phyloP scores from a whole-genome alignment of 345 rosid genomes.

The Bretschneidera sinensis region DNA sequence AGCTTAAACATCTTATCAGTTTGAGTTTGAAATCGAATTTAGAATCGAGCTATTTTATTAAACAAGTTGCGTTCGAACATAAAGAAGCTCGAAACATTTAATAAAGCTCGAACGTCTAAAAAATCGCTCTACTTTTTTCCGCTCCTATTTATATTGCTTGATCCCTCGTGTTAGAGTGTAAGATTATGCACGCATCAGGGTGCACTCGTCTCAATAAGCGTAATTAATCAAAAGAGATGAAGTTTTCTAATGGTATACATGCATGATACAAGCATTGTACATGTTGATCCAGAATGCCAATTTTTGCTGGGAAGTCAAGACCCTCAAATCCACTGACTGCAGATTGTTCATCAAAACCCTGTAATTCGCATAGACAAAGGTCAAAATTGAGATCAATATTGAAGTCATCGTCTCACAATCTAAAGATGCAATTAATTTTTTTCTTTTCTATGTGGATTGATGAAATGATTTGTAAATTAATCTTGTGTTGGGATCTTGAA shows the following conservation, averaged over 20 bases:
- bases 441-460: too few species aligned
- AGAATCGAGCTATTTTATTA: too few species aligned
- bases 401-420: too few species aligned
- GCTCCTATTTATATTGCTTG: not conserved
- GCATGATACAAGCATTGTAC: constrained; percentile 98
- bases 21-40: too few species aligned
- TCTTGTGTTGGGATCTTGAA: too few species aligned
- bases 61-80: too few species aligned
- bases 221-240: not conserved
- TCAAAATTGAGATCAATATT: not conserved
- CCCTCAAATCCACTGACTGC: constrained; percentile 59
- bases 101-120: too few species aligned
- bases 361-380: constrained; percentile 11
- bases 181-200: constrained; percentile 7
- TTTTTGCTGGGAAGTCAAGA: constrained; percentile 67
- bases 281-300: constrained; percentile 98
- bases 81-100: too few species aligned
- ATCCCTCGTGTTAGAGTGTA: not conserved
- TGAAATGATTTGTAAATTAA: too few species aligned
- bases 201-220: not conserved
- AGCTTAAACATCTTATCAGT: too few species aligned
- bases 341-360: constrained; percentile 76
- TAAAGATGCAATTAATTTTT: not conserved
- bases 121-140: too few species aligned
- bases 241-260: constrained; percentile 39